Conservation (phyloP, 345 rosid species). For the Jatropha curcas region DNA sequence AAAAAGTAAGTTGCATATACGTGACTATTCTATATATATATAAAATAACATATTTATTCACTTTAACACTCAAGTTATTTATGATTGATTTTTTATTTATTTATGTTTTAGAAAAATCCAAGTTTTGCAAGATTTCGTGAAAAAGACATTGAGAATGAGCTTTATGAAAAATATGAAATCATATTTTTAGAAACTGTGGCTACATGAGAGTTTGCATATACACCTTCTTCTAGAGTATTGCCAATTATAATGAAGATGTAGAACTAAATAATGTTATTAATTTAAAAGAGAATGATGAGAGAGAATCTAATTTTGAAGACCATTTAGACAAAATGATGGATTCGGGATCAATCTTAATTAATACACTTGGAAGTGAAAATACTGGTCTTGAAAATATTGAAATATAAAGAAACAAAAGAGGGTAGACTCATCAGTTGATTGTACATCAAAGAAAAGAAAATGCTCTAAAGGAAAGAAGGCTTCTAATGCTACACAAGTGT, state of each 20-base stretch:
- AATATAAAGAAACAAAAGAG: neutral
- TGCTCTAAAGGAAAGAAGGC: neutral
- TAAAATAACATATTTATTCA: too few species aligned
- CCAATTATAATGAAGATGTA: neutral
- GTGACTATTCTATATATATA: too few species aligned
- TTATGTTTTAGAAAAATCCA: neutral
- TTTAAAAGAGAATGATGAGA: neutral
- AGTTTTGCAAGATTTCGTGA: neutral
- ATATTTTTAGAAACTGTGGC: neutral
- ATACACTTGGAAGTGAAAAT: neutral
- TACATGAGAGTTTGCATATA: constrained; percentile 1
- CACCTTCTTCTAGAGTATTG: neutral
- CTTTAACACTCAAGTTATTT: too few species aligned
- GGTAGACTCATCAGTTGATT: too few species aligned
- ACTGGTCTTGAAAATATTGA: neutral
- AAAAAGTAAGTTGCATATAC: neutral
- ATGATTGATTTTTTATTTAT: too few species aligned
- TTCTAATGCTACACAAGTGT: neutral
- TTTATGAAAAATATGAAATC: neutral
- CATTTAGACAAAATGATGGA: neutral
- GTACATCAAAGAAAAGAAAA: neutral
- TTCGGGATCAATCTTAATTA: too few species aligned
- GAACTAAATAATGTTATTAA: too few species aligned
- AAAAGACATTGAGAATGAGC: neutral
- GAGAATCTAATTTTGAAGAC: neutral